Evolutionary conservation across 306 rosid species (phyloP), one percentile per base, ranked within the genome.

Genomic region (Fagus crenata): DNA sequence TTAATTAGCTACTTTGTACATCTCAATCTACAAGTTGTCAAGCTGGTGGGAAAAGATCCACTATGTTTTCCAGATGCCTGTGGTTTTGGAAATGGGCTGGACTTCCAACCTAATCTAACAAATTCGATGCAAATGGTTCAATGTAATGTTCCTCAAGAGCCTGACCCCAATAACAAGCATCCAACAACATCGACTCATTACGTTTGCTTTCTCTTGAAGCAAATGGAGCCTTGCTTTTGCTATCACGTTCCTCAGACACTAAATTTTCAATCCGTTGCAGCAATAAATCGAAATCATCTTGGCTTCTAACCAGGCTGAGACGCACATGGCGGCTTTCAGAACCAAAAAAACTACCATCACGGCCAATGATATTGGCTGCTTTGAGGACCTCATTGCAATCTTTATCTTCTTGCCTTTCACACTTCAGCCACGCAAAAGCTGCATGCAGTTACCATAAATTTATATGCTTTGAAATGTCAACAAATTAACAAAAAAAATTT

Each of bases 371-470:
- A 2, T 67, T 78, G 15, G 73, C 89, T 49, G 72, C 87, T 77
- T 51, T 1, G 7, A 88, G 73, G 14, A 86, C 68, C 58, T 68
- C 35, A 35, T 49, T 54, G 81, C 92, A 88, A 39, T 88, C 82
- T 8, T 59, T 71, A 12, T 86, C 89, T 68, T 86, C 78, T 80
- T 75, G 37, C 49, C 79, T 84, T 81, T 82, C 85, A 15, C 92
- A 86, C 77, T 80, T 86, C 69, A 86, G 4, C 92, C 92, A 88
- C 15, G 89, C 92, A 15, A 74, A 86, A 3, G 88, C 92, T 88
- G 80, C 33, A 71, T 8, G 0, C 53, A 7, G 28, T 46, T 22
- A 3, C 51, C 51, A 9, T 46, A 60, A 31, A 6, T 15, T 6
- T 36, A 22, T 37, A 15, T 15, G 8, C 7, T 7, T 6, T 36